phyloP scores from a whole-genome alignment of 805 yeast species.

The Kodamaea laetipori region DNA sequence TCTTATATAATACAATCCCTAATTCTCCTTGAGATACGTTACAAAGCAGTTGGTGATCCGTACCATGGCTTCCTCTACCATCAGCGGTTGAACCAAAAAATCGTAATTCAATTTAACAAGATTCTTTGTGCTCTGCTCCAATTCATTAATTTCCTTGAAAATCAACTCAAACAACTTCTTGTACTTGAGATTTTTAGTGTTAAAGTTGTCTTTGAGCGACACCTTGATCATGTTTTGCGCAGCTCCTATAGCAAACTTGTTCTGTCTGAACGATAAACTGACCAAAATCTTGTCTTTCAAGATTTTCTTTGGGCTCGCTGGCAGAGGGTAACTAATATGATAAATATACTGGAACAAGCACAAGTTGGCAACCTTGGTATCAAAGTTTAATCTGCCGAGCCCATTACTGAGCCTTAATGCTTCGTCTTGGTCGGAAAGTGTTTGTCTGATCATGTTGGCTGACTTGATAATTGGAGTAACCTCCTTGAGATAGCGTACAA shows the following conservation, averaged over 20 bases:
- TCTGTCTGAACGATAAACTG: conserved; percentile 18
- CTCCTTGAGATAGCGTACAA: conserved; percentile 36
- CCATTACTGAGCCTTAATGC: conserved; percentile 31
- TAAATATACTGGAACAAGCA: conserved; percentile 36
- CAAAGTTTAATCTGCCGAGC: conserved; percentile 33
- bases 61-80: conserved; percentile 33
- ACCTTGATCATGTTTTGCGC: conserved; percentile 25
- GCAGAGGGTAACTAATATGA: conserved; percentile 28
- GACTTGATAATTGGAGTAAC: conserved; percentile 33
- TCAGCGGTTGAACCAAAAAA: conserved; percentile 31
- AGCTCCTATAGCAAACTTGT: conserved; percentile 30
- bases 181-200: conserved; percentile 38
- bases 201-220: conserved; percentile 40
- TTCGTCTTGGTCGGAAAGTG: conserved; percentile 15
- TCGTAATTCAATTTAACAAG: conserved; percentile 42
- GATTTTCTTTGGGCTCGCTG: conserved; percentile 34
- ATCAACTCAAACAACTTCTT: conserved; percentile 41
- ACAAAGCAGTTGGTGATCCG: conserved; percentile 23
- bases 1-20: conserved; percentile 6
- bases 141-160: conserved; percentile 28
- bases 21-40: neutral
- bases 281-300: conserved; percentile 34
- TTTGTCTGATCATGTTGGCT: conserved; percentile 20
- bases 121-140: conserved; percentile 19
- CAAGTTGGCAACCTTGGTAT: conserved; percentile 32